Conservation (phyloP, 257 asterid species). For the Salvia rosmarinus region DNA sequence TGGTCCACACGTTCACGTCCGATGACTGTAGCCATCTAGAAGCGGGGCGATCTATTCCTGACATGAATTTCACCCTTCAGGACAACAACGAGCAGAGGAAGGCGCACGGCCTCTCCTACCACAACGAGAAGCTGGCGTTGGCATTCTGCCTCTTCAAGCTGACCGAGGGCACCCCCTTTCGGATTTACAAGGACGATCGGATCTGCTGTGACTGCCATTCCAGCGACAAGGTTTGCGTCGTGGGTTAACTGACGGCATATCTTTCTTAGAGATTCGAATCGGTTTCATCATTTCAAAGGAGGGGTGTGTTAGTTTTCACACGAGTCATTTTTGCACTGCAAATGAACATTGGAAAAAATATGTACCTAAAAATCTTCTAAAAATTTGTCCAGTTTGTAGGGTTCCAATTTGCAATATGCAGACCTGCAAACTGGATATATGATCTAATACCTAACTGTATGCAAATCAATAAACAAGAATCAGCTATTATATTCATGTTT, state of each 20-base stretch:
- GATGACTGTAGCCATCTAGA: too few species aligned
- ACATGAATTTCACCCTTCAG: constrained; percentile 62
- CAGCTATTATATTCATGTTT: constrained; percentile 8
- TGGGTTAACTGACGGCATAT: constrained; percentile 48
- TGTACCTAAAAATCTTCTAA: constrained; percentile 31
- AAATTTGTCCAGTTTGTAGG: constrained; percentile 31
- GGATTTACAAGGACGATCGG: constrained; percentile 68
- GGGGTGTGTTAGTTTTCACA: constrained; percentile 44
- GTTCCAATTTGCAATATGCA: constrained; percentile 16
- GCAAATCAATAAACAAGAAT: constrained; percentile 37
- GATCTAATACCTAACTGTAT: constrained; percentile 22
- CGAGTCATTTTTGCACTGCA: background rate
- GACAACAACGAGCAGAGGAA: constrained; percentile 73
- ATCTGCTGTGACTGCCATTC: constrained; percentile 83
- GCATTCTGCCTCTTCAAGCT: too few species aligned
- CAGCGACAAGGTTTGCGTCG: constrained; percentile 65
- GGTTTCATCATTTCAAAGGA: constrained; percentile 72
- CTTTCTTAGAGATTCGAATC: constrained; percentile 67
- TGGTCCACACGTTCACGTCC: constrained; percentile 42
- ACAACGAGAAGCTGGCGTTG: too few species aligned
- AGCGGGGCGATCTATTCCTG: constrained; percentile 54
- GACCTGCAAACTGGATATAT: constrained; percentile 35
- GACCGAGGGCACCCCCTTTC: background rate
- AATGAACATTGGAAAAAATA: constrained; percentile 8
- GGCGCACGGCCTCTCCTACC: constrained; percentile 48